Conservation (phyloP, 2,329 filamentous ascomycete species). For the Colletotrichum sp. region DNA sequence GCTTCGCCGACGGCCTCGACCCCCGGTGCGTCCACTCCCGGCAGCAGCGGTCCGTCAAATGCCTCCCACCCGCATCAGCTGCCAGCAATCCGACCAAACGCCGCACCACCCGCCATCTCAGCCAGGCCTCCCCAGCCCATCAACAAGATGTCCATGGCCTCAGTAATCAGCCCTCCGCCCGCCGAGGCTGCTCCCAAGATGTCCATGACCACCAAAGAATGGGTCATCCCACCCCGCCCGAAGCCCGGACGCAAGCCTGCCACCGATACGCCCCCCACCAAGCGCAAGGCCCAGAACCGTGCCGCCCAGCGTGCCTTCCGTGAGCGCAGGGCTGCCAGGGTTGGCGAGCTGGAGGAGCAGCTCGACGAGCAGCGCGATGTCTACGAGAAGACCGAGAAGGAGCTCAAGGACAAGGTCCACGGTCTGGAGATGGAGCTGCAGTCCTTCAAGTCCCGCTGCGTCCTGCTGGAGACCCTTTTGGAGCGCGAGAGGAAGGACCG, state of each 20-base stretch:
- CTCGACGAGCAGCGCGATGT: constrained; percentile 65
- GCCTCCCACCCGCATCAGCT: constrained; percentile 18
- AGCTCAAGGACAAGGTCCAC: constrained; percentile 61
- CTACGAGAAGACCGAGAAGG: constrained; percentile 62
- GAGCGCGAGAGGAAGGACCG: constrained; percentile 61
- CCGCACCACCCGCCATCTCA: constrained; percentile 35
- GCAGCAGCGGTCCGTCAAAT: constrained; percentile 14
- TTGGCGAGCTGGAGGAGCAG: constrained; percentile 76
- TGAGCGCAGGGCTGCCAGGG: constrained; percentile 83
- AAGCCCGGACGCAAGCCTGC: constrained; percentile 94
- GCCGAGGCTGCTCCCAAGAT: constrained; percentile 47
- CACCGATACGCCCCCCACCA: constrained; percentile 89
- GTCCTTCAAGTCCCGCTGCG: constrained; percentile 66
- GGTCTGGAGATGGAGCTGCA: constrained; percentile 70
- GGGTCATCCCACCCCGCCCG: constrained; percentile 82
- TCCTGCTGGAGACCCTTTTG: constrained; percentile 67
- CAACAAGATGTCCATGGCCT: constrained; percentile 53
- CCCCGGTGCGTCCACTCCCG: constrained; percentile 9
- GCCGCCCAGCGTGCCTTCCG: constrained; percentile 91
- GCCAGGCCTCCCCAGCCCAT: constrained; percentile 29
- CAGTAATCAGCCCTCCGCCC: constrained; percentile 47
- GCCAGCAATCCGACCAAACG: constrained; percentile 22
- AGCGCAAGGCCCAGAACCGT: constrained; percentile 93
- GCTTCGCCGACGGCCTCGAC: constrained; percentile 10
- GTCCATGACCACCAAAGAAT: constrained; percentile 81